Evolutionary conservation across 306 rosid species (phyloP).

Genomic region (Mimosa pudica): DNA sequence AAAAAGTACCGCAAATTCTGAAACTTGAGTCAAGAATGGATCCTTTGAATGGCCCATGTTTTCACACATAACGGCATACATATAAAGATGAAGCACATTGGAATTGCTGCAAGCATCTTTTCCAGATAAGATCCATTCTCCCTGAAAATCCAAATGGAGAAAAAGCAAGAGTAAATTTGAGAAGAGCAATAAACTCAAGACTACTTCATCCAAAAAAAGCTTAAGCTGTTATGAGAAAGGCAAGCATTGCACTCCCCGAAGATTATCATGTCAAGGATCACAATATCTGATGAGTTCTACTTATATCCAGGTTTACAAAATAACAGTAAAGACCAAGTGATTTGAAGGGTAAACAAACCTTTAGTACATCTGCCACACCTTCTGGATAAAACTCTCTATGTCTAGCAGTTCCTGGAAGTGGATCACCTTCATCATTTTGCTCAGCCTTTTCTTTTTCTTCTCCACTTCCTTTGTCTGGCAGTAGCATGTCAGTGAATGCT

Average conservation of each 20-base stretch:
- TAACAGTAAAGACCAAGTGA: constrained; percentile 21
- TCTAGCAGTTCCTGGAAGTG: constrained; percentile 99
- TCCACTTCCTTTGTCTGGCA: constrained; percentile 99
- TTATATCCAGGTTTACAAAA: neutral
- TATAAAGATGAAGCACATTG: constrained; percentile 64
- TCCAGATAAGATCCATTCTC: constrained; percentile 95
- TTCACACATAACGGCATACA: constrained; percentile 71
- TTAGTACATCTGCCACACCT: constrained; percentile 91
- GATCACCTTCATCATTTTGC: constrained; percentile 85
- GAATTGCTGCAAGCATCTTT: constrained; percentile 63
- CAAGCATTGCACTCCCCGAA: neutral
- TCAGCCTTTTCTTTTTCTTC: constrained; percentile 88
- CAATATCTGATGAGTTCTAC: neutral
- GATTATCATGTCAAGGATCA: neutral
- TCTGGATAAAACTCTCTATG: constrained; percentile 99
- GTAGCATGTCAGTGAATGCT: constrained; percentile 96
- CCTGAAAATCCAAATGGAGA: constrained; percentile 58
- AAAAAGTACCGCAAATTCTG: constrained; percentile 84
- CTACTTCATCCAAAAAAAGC: neutral
- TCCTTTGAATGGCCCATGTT: constrained; percentile 83
- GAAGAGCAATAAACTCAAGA: constrained; percentile 10
- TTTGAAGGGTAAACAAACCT: constrained; percentile 59
- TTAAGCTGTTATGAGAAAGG: neutral
- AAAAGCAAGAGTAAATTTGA: constrained; percentile 25
- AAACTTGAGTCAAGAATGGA: constrained; percentile 92